Evolutionary conservation across 1,139 yeast species (phyloP).

Genomic region (Yamadazyma jaroonii): DNA sequence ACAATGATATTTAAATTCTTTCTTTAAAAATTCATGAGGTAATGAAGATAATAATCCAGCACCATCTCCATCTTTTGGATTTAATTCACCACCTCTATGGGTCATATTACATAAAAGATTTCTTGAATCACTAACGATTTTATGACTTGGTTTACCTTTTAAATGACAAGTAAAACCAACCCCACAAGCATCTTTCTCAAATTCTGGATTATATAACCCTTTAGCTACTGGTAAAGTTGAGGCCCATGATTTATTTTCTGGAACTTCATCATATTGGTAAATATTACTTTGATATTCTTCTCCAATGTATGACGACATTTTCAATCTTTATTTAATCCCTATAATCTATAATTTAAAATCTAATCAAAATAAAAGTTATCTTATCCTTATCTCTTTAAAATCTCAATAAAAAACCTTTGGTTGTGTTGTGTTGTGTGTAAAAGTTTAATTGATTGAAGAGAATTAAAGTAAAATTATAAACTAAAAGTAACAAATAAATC

Average conservation of each 20-base stretch:
- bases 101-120: constrained; percentile 94
- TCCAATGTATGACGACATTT: constrained; percentile 37
- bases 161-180: constrained; percentile 96
- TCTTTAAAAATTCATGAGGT: constrained; percentile 80
- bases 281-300: constrained; percentile 40
- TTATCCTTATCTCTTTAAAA: not conserved
- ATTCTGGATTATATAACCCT: constrained; percentile 91
- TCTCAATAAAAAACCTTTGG: not conserved
- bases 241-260: constrained; percentile 89
- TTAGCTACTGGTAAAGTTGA: constrained; percentile 80
- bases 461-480: not conserved
- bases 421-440: constrained; percentile 3
- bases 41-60: constrained; percentile 95
- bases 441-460: not conserved
- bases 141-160: constrained; percentile 84
- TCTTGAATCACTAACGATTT: constrained; percentile 88
- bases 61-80: constrained; percentile 98
- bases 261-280: constrained; percentile 70
- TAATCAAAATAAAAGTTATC: no score
- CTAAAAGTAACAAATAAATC: not conserved
- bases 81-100: constrained; percentile 97
- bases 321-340: not conserved
- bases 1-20: constrained; percentile 75
- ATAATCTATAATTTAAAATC: no score
- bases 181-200: constrained; percentile 97